phyloP scores from a whole-genome alignment of 2,329 filamentous ascomycete genomes.

The Alternaria brassicicola region DNA sequence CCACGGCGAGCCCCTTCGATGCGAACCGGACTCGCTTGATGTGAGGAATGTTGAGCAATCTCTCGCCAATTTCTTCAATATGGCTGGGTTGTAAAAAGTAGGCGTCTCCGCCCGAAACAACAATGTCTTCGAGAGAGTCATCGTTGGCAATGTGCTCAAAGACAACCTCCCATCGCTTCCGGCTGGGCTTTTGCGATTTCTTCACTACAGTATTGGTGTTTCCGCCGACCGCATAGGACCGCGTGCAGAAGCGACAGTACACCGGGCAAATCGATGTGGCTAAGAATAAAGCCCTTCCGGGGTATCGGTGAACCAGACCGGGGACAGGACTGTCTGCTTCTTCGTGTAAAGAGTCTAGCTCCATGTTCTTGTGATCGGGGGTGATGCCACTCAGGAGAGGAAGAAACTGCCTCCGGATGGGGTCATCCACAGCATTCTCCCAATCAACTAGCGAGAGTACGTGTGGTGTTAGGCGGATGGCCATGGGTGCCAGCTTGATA shows the following conservation, averaged over 20 bases:
- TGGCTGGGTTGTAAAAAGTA: conserved; percentile 63
- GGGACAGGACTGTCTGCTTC: conserved; percentile 61
- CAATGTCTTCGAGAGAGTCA: conserved; percentile 62
- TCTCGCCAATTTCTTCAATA: conserved; percentile 60
- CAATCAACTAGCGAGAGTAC: conserved; percentile 65
- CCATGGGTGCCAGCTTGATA: conserved; percentile 63
- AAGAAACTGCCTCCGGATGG: conserved; percentile 66
- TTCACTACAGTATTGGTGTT: conserved; percentile 59
- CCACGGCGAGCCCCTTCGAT: conserved; percentile 66
- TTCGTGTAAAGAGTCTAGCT: conserved; percentile 66
- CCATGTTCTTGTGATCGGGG: conserved; percentile 61
- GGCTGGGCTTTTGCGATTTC: conserved; percentile 39
- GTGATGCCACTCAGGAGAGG: conserved; percentile 61
- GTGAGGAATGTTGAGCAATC: conserved; percentile 62
- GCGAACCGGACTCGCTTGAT: conserved; percentile 66
- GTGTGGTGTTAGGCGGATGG: conserved; percentile 66
- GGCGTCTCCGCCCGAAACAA: conserved; percentile 67
- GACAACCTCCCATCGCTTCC: conserved; percentile 63
- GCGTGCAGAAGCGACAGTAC: conserved; percentile 68
- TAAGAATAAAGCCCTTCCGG: conserved; percentile 67
- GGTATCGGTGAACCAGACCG: conserved; percentile 68
- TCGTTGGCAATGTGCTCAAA: conserved; percentile 62
- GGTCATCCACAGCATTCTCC: conserved; percentile 63
- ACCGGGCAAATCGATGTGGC: conserved; percentile 66
- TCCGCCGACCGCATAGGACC: conserved; percentile 64